phyloP scores from a whole-genome alignment of 2,329 filamentous ascomycete species.

The Aspergillus floridensis region DNA sequence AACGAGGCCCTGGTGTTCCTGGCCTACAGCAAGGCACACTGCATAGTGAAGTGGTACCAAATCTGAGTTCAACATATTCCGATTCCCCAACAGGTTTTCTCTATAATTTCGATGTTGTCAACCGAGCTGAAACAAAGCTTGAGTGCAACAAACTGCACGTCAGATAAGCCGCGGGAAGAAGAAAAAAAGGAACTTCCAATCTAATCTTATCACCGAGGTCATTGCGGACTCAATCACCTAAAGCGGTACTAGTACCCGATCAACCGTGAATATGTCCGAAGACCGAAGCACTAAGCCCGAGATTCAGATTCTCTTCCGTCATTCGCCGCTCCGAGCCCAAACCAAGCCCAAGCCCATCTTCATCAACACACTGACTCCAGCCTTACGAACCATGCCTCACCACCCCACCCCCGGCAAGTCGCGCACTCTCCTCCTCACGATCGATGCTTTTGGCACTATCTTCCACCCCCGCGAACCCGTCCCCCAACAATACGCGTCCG shows the following conservation, averaged over 20 bases:
- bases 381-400: neutral
- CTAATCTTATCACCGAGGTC: neutral
- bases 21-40: neutral
- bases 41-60: neutral
- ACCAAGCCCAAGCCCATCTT: neutral
- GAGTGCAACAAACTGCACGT: neutral
- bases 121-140: neutral
- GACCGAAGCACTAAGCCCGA: neutral
- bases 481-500: constrained; percentile 40
- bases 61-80: neutral
- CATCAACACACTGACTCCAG: neutral
- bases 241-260: neutral
- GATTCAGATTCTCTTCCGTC: neutral
- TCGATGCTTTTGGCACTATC: constrained; percentile 48
- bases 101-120: neutral
- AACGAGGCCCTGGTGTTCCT: neutral
- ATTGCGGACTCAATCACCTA: neutral
- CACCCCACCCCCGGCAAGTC: neutral
- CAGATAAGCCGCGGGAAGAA: neutral
- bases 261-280: neutral
- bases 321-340: neutral
- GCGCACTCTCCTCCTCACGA: constrained; percentile 41
- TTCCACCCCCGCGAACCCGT: constrained; percentile 43
- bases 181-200: neutral
- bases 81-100: neutral